Percentiles rank a stretch among this genome's conserved stretches.
These are phyloP conservation scores for Carex pumila DNA, from an alignment of 176 grass and related monocot species.

Conservation along the genomic window DNA sequence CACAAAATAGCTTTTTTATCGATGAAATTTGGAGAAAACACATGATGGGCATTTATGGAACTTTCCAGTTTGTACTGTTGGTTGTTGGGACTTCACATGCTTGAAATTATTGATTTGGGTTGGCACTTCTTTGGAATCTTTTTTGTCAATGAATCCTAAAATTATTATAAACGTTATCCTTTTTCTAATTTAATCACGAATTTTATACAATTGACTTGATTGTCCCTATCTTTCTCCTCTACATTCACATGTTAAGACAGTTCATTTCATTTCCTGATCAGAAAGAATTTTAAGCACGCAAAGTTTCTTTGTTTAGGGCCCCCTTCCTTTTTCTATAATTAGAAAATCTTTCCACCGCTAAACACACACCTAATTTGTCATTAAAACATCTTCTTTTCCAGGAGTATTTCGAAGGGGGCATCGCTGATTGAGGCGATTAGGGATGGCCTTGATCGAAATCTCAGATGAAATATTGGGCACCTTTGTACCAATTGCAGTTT, in stretches of 20 bases:
- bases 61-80: conserved; percentile 17
- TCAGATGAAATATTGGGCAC: conserved; percentile 86
- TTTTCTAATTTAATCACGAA: not conserved
- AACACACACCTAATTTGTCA: not conserved
- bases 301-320: conserved; percentile 4
- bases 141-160: not conserved
- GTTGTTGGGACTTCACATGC: conserved; percentile 24
- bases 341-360: conserved; percentile 15
- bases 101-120: conserved; percentile 11
- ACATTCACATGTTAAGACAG: not conserved
- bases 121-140: conserved; percentile 9
- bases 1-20: not conserved
- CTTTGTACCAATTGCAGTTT: conserved; percentile 75
- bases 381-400: not conserved
- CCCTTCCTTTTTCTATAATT: not conserved
- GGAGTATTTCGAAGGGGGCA: not conserved
- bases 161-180: not conserved
- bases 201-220: not conserved
- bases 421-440: not conserved
- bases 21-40: not conserved
- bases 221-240: not conserved
- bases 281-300: not conserved
- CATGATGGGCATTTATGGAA: not conserved
- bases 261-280: conserved; percentile 9
- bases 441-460: conserved; percentile 46